Percentiles rank a stretch among this genome's conserved stretches.
phyloP scores from a whole-genome alignment of 164 flowering plant genomes.

The Nymphaea thermarum region DNA sequence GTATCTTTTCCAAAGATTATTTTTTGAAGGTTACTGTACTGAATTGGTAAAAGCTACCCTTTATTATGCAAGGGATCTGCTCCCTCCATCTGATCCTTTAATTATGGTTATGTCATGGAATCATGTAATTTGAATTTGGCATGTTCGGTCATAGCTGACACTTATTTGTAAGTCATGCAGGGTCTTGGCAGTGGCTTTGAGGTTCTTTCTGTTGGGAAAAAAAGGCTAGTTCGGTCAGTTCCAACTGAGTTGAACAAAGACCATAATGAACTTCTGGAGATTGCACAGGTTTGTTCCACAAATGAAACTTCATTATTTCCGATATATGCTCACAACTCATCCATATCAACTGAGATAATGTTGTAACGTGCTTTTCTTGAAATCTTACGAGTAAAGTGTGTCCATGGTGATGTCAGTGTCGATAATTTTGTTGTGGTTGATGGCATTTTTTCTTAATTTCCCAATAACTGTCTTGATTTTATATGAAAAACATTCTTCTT shows the following conservation, averaged over 20 bases:
- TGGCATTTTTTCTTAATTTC: too few species aligned
- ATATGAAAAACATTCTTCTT: too few species aligned
- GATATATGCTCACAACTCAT: too few species aligned
- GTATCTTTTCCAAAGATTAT: slow-evolving; percentile 24
- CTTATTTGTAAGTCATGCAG: slow-evolving; percentile 19
- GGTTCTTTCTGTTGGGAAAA: slow-evolving; percentile 89
- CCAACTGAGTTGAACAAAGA: slow-evolving; percentile 97
- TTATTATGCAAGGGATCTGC: neutral
- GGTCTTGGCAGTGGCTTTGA: slow-evolving; percentile 88
- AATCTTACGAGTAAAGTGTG: too few species aligned
- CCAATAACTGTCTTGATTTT: too few species aligned
- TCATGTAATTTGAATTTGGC: too few species aligned
- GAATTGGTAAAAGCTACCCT: neutral
- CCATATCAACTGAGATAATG: too few species aligned
- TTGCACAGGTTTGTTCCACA: slow-evolving; percentile 61
- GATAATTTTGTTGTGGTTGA: too few species aligned
- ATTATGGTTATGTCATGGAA: neutral
- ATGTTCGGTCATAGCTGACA: neutral
- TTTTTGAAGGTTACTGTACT: neutral
- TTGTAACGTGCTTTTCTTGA: too few species aligned
- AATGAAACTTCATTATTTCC: neutral
- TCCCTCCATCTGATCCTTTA: neutral
- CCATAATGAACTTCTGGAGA: slow-evolving; percentile 90
- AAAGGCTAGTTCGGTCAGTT: slow-evolving; percentile 85
- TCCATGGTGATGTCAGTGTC: too few species aligned